These are phyloP conservation scores for Botryotinia calthae DNA, from an alignment of 2,329 filamentous ascomycete species.

Conservation along the genomic window DNA sequence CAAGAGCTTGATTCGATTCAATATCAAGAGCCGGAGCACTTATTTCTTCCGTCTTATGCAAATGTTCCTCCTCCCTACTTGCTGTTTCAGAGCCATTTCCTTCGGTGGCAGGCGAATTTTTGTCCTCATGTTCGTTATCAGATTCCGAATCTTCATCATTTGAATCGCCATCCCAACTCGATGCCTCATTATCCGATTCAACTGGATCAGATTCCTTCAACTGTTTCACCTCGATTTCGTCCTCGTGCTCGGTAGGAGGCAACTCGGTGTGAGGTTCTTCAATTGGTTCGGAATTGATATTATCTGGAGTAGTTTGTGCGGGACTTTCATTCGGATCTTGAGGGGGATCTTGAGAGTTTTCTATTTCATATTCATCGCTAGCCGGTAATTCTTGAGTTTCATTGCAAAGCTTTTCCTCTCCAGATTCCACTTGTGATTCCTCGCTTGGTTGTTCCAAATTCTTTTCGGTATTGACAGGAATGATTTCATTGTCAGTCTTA, in stretches of 20 bases:
- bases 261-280: neutral
- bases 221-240: neutral
- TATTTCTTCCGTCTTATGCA: neutral
- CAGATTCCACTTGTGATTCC: neutral
- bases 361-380: neutral
- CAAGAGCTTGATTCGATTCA: neutral
- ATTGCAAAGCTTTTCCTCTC: neutral
- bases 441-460: neutral
- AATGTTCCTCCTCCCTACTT: neutral
- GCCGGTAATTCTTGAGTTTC: neutral
- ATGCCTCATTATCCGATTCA: neutral
- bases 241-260: neutral
- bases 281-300: neutral
- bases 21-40: neutral
- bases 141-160: neutral
- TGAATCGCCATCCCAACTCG: conserved; percentile 1
- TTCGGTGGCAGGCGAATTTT: neutral
- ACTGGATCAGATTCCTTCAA: neutral
- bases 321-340: neutral
- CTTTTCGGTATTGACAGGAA: neutral
- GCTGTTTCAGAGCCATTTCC: neutral
- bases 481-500: neutral
- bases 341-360: neutral
- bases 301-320: neutral
- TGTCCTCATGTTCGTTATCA: neutral